phyloP scores from a whole-genome alignment of 345 rosid genomes.

The Hypericum perforatum region DNA sequence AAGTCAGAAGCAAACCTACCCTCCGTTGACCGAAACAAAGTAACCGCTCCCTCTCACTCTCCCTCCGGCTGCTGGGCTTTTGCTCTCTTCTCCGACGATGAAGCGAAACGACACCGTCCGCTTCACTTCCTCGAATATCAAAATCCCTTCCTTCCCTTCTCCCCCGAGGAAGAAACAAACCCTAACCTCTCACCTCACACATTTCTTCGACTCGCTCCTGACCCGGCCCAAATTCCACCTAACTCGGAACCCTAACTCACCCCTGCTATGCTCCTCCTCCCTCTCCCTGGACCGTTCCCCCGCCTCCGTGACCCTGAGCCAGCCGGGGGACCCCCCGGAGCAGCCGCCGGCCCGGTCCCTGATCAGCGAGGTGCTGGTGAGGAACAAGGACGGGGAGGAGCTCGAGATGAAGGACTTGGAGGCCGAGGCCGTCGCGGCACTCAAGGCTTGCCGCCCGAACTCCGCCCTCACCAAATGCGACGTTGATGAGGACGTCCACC shows the following conservation, averaged over 20 bases:
- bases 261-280: conserved; percentile 39
- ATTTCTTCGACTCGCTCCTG: conserved; percentile 24
- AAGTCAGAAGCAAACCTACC: too few relatives aligned
- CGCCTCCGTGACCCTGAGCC: conserved; percentile 37
- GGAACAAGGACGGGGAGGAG: conserved; percentile 90
- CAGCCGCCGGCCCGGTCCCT: conserved; percentile 36
- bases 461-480: conserved; percentile 78
- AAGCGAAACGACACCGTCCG: conserved; percentile 25
- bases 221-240: conserved; percentile 14
- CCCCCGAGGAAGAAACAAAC: conserved; percentile 2
- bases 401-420: conserved; percentile 88
- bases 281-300: conserved; percentile 35
- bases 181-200: conserved; percentile 22
- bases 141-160: conserved; percentile 17
- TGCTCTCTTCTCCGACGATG: conserved; percentile 12
- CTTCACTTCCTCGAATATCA: conserved; percentile 31
- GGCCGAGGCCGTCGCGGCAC: conserved; percentile 67
- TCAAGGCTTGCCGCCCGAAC: conserved; percentile 75
- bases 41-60: too few relatives aligned
- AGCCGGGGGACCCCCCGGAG: conserved; percentile 12
- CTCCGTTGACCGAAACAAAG: too few relatives aligned
- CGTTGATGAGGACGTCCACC: conserved; percentile 88
- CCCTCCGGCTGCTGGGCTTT: too few relatives aligned
- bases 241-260: conserved; percentile 13
- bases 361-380: conserved; percentile 82